phyloP scores from a whole-genome alignment of 148 eudicot genomes.

The Talinum fruticosum region DNA sequence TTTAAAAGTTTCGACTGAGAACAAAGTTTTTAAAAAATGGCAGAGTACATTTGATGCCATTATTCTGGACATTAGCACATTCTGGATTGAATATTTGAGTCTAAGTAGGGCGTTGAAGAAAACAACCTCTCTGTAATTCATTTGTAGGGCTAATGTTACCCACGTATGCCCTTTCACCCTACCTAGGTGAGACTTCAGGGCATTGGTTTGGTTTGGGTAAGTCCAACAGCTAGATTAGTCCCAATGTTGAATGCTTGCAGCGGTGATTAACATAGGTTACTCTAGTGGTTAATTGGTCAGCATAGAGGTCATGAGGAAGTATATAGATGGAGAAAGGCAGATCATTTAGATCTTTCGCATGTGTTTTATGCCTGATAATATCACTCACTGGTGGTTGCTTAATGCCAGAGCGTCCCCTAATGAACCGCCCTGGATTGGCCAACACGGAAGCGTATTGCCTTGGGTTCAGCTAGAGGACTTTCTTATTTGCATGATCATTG shows the following conservation, averaged over 20 bases:
- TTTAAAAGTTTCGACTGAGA: background rate
- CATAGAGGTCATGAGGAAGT: too few relatives aligned
- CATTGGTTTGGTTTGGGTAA: background rate
- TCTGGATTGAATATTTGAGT: background rate
- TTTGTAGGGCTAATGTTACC: background rate
- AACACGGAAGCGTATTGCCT: constrained; percentile 75
- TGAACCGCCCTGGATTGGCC: constrained; percentile 91
- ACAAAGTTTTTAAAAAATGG: background rate
- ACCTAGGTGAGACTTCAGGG: background rate
- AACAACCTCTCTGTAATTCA: background rate
- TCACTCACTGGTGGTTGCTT: background rate
- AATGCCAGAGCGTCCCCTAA: constrained; percentile 71
- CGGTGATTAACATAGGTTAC: background rate
- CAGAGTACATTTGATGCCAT: background rate
- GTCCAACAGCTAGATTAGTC: background rate
- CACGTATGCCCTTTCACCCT: background rate
- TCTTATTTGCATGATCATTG: constrained; percentile 93
- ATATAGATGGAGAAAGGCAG: too few relatives aligned
- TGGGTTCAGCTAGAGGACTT: constrained; percentile 94
- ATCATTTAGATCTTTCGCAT: background rate
- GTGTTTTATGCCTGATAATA: background rate
- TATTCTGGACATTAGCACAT: background rate
- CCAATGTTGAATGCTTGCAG: background rate
- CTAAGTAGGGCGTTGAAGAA: background rate
- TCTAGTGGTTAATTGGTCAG: background rate